phyloP scores from a whole-genome alignment of 495 filamentous ascomycete genomes.

The Clavariopsis aquatica region DNA sequence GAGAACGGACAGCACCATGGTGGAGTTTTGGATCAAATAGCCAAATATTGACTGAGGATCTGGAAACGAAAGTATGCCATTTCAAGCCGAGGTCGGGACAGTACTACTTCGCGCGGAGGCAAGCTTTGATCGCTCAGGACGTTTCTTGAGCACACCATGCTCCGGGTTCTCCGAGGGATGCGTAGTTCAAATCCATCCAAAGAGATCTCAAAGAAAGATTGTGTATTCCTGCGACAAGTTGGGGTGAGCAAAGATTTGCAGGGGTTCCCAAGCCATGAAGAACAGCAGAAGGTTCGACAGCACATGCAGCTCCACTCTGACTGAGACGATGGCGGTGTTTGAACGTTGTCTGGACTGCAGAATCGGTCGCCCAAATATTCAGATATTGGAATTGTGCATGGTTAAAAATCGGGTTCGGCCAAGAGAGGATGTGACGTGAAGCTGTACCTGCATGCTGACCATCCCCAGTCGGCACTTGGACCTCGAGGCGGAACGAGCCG shows the following conservation, averaged over 20 bases:
- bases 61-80: not conserved
- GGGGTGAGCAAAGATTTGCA: not conserved
- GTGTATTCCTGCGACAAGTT: not conserved
- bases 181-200: not conserved
- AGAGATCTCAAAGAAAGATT: not conserved
- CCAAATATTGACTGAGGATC: not conserved
- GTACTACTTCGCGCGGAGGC: not conserved
- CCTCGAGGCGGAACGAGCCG: slow-evolving; percentile 1
- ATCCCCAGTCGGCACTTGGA: not conserved
- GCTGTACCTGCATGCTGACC: not conserved
- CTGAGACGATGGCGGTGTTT: not conserved
- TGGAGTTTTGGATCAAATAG: not conserved
- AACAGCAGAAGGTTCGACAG: not conserved
- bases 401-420: not conserved
- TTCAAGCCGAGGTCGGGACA: not conserved
- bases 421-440: not conserved
- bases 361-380: not conserved
- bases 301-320: not conserved
- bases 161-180: not conserved
- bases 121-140: not conserved
- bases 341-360: not conserved
- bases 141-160: not conserved
- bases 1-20: slow-evolving; percentile 42
- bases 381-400: not conserved
- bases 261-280: not conserved